Conservation (phyloP, 1,284 basidiomycete species). For the Ceratorhiza oryzae-sativae region DNA sequence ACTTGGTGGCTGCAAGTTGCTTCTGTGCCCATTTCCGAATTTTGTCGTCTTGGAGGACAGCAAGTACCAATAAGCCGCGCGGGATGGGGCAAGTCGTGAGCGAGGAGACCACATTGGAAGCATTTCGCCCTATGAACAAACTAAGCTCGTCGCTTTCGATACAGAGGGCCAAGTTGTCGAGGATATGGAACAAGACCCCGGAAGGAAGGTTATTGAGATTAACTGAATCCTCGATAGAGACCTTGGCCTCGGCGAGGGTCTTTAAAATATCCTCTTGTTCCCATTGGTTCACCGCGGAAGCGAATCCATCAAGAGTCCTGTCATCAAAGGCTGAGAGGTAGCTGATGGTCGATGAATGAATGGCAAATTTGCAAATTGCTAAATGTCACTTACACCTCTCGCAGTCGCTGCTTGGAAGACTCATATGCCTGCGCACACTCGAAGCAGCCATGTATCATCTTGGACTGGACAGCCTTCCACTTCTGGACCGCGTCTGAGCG, state of each 20-base stretch:
- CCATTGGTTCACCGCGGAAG: constrained; percentile 70
- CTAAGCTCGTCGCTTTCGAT: constrained; percentile 62
- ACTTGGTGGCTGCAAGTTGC: constrained; percentile 45
- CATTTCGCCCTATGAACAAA: constrained; percentile 54
- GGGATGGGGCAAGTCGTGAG: constrained; percentile 67
- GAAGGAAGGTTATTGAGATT: constrained; percentile 56
- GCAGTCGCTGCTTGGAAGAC: constrained; percentile 66
- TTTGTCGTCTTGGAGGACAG: constrained; percentile 58
- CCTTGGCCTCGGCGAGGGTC: constrained; percentile 53
- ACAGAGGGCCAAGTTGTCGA: constrained; percentile 66
- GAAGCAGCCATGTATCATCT: constrained; percentile 66
- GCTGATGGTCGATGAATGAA: constrained; percentile 12
- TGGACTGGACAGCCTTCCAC: constrained; percentile 68
- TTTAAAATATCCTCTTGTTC: constrained; percentile 62
- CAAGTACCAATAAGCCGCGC: constrained; percentile 65
- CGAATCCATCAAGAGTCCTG: constrained; percentile 62
- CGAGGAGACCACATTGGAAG: constrained; percentile 52
- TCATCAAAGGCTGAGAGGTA: constrained; percentile 41
- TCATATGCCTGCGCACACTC: constrained; percentile 73
- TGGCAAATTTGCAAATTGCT: not conserved
- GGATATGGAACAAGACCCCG: constrained; percentile 67
- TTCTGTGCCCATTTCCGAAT: constrained; percentile 67
- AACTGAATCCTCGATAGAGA: constrained; percentile 45
- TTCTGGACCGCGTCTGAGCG: constrained; percentile 60
- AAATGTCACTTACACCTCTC: constrained; percentile 65